phyloP scores from a whole-genome alignment of 2,329 filamentous ascomycete species.

The Endoconidiophora laricicola region DNA sequence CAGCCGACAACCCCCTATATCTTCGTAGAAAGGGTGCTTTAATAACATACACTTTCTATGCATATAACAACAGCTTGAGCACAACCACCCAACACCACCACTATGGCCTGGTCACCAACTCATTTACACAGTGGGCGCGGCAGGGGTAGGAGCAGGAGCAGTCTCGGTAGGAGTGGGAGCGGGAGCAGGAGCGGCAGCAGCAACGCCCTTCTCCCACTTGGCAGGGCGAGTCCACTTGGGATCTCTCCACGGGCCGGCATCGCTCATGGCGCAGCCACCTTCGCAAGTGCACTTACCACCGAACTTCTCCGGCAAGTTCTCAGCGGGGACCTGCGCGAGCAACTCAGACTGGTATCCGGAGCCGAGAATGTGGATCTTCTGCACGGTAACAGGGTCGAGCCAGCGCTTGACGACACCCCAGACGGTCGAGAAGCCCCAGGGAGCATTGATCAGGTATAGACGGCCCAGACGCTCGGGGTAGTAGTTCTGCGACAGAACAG shows the following conservation, averaged over 20 bases:
- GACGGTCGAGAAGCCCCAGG: slow-evolving; percentile 80
- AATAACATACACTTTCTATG: too few species aligned
- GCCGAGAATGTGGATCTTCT: slow-evolving; percentile 88
- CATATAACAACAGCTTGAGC: neutral
- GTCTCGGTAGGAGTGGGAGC: slow-evolving; percentile 18
- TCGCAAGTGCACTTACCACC: slow-evolving; percentile 70
- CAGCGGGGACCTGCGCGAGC: slow-evolving; percentile 64
- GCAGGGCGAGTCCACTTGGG: slow-evolving; percentile 46
- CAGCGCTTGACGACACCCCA: slow-evolving; percentile 83
- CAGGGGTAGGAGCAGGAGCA: slow-evolving; percentile 19
- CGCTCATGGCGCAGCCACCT: slow-evolving; percentile 72
- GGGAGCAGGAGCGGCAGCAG: slow-evolving; percentile 19
- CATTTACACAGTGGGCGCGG: neutral
- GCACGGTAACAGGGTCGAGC: slow-evolving; percentile 89
- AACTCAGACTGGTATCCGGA: slow-evolving; percentile 69
- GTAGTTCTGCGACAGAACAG: slow-evolving; percentile 91
- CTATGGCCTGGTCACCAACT: neutral
- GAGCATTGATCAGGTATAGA: slow-evolving; percentile 94
- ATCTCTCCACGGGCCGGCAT: slow-evolving; percentile 81
- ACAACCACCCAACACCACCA: neutral
- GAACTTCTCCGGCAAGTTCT: slow-evolving; percentile 78
- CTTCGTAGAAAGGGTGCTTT: too few species aligned
- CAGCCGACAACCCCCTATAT: too few species aligned
- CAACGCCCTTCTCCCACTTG: slow-evolving; percentile 36
- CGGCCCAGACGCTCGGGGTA: slow-evolving; percentile 94